Conservation (phyloP, 202 grass and related monocot genomes). For the Dendrocalamus latiflorus region DNA sequence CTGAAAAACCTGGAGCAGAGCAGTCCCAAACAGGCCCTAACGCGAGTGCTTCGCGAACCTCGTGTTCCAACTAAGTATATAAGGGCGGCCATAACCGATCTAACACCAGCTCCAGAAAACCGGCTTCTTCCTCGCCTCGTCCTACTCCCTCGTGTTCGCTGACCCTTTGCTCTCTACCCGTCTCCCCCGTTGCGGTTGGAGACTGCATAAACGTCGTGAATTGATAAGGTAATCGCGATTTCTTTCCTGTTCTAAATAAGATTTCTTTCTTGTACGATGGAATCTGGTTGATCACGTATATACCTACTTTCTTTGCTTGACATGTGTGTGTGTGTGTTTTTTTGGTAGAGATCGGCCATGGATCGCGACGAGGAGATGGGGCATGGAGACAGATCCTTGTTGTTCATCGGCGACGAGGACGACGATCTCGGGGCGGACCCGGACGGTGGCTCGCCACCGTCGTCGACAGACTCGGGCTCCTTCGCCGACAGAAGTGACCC, state of each 20-base stretch:
- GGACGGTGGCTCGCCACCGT: constrained; percentile 24
- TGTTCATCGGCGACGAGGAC: constrained; percentile 66
- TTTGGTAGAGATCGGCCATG: background rate
- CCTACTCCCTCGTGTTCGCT: background rate
- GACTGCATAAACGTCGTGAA: background rate
- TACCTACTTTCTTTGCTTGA: background rate
- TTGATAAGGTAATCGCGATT: background rate
- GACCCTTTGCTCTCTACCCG: background rate
- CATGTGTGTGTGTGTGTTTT: background rate
- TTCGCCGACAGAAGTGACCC: constrained; percentile 21
- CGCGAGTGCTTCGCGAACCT: background rate
- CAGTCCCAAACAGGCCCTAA: too few species aligned
- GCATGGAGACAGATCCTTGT: constrained; percentile 26
- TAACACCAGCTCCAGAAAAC: background rate
- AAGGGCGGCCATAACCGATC: background rate
- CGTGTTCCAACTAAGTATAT: background rate
- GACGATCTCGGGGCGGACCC: constrained; percentile 30
- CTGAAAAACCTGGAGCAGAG: too few species aligned
- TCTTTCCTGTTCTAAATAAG: too few species aligned
- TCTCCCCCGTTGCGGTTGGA: background rate
- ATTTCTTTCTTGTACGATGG: background rate
- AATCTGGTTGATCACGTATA: background rate
- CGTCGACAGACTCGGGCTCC: constrained; percentile 14
- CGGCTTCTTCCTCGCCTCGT: background rate
- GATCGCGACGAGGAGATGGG: background rate